phyloP scores from a whole-genome alignment of 306 rosid species.

The Hippophae rhamnoides region DNA sequence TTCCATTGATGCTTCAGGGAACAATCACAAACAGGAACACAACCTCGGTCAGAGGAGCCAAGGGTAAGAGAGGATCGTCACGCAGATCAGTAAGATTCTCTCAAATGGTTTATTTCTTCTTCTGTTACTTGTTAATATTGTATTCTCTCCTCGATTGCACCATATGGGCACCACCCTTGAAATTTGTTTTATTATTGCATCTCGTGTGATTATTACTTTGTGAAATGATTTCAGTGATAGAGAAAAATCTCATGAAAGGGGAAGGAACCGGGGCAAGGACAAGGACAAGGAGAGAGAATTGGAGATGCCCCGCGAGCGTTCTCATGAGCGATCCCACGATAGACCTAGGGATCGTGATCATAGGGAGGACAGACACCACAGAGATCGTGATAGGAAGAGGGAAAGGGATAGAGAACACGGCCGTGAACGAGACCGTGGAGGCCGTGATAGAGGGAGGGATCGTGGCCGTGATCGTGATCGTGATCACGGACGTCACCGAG shows the following conservation, averaged over 20 bases:
- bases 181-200: too few species aligned
- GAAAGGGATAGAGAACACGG: constrained; percentile 24
- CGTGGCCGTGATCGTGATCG: constrained; percentile 29
- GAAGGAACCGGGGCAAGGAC: constrained; percentile 32
- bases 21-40: constrained; percentile 64
- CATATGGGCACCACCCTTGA: background rate
- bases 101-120: background rate
- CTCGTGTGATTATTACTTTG: too few species aligned
- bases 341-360: constrained; percentile 73
- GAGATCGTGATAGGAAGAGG: constrained; percentile 73
- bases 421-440: constrained; percentile 39
- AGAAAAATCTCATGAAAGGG: constrained; percentile 84
- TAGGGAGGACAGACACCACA: constrained; percentile 82
- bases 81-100: constrained; percentile 51
- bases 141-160: too few species aligned
- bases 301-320: constrained; percentile 60
- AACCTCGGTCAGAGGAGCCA: constrained; percentile 88
- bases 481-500: constrained; percentile 50
- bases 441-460: constrained; percentile 10
- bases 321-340: constrained; percentile 30
- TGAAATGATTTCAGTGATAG: constrained; percentile 46
- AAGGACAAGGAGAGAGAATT: constrained; percentile 42
- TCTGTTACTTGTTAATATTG: background rate
- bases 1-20: constrained; percentile 49
- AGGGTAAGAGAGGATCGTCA: constrained; percentile 77